phyloP scores from a whole-genome alignment of 768 basidiomycete species.

The Russula earlei region DNA sequence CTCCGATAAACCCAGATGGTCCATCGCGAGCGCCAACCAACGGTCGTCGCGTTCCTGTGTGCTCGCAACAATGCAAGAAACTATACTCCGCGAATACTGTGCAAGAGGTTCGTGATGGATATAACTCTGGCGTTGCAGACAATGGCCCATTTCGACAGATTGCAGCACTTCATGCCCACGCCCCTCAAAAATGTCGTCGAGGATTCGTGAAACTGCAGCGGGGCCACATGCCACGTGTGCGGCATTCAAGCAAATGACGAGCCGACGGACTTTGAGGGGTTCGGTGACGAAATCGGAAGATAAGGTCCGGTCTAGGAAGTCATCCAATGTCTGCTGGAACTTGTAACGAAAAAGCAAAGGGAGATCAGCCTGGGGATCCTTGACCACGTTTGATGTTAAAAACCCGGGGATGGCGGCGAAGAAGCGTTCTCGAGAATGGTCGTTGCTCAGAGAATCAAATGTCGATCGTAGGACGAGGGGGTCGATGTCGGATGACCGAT shows the following conservation, averaged over 20 bases:
- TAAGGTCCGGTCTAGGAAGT: background rate
- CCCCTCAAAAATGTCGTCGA: background rate
- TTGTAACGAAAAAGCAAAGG: constrained; percentile 2
- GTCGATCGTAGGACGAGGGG: constrained; percentile 3
- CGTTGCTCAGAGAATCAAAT: constrained; percentile 8
- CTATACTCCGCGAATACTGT: background rate
- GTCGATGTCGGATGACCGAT: background rate
- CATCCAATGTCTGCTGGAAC: background rate
- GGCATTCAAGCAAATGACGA: background rate
- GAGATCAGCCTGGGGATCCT: background rate
- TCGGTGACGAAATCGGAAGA: constrained; percentile 1
- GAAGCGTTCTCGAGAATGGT: constrained; percentile 6
- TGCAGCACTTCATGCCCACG: too few relatives aligned
- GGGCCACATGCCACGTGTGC: background rate
- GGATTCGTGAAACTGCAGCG: background rate
- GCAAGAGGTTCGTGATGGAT: background rate
- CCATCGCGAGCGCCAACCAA: background rate
- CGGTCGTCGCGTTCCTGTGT: background rate
- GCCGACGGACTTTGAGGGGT: background rate
- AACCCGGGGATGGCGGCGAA: constrained; percentile 6
- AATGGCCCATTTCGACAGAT: background rate
- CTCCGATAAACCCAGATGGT: background rate
- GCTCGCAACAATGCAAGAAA: background rate
- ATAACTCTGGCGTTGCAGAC: too few relatives aligned
- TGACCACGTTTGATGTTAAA: background rate